Evolutionary conservation across 2,329 filamentous ascomycete genomes (phyloP).

Genomic region (Neofusicoccum umdonicola): DNA sequence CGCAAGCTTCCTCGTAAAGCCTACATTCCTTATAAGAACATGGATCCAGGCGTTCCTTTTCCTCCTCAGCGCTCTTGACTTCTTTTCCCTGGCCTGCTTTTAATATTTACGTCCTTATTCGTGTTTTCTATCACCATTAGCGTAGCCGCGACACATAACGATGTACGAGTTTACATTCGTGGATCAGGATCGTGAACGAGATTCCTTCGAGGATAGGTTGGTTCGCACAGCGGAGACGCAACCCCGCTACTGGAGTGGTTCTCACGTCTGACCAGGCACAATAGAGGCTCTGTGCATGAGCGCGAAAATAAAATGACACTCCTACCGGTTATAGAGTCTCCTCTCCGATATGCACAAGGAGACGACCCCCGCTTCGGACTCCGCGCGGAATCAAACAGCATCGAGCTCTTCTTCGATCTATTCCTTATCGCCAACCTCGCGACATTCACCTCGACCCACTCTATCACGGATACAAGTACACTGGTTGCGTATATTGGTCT

Average conservation of each 20-base stretch:
- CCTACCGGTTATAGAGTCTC: not conserved
- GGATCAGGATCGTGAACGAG: not conserved
- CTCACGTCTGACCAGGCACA: not conserved
- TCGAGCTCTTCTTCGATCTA: conserved; percentile 56
- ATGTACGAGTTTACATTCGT: conserved; percentile 6
- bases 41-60: not conserved
- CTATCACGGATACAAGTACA: conserved; percentile 45
- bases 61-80: too few relatives aligned
- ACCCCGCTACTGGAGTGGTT: too few relatives aligned
- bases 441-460: conserved; percentile 55
- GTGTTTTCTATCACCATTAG: not conserved
- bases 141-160: too few relatives aligned
- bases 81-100: not conserved
- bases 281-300: not conserved
- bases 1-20: not conserved
- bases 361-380: not conserved
- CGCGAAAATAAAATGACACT: not conserved
- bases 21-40: not conserved
- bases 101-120: not conserved
- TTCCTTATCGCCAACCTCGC: conserved; percentile 61
- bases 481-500: conserved; percentile 46
- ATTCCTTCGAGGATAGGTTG: not conserved
- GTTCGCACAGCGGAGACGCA: not conserved
- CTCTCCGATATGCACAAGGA: not conserved
- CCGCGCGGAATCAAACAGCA: conserved; percentile 26